Percentiles rank a stretch among this genome's conserved stretches.
Conservation (phyloP, 345 rosid species). For the Gossypium longicalyx region DNA sequence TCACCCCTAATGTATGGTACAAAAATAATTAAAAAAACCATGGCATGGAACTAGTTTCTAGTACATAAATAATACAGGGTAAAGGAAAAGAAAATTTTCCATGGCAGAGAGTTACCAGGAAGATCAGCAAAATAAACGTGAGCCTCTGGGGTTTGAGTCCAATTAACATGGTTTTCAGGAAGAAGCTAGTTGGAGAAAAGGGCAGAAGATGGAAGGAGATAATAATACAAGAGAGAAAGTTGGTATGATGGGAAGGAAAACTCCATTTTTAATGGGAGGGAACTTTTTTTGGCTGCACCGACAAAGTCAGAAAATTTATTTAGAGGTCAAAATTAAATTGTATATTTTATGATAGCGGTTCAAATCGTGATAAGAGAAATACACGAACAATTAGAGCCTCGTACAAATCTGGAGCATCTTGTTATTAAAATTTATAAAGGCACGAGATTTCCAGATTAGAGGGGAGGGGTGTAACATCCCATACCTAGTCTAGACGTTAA, state of each 20-base stretch:
- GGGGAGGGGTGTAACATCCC: no score
- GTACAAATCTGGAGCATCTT: not conserved
- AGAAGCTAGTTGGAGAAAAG: conserved; percentile 21
- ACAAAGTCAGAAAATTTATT: no score
- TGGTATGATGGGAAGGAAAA: conserved; percentile 21
- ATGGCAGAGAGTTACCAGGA: conserved; percentile 38
- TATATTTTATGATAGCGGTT: not conserved
- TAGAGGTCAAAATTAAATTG: no score
- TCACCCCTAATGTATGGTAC: conserved; percentile 41
- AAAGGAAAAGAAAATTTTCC: not conserved
- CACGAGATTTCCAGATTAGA: no score
- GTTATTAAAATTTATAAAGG: not conserved
- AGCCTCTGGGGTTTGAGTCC: conserved; percentile 64
- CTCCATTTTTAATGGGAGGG: conserved; percentile 37
- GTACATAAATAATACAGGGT: not conserved
- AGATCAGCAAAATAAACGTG: conserved; percentile 68
- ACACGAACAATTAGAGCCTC: not conserved
- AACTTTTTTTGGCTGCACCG: not conserved
- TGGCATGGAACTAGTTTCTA: not conserved
- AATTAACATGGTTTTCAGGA: conserved; percentile 53
- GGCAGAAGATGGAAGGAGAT: conserved; percentile 28
- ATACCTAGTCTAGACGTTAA: no score
- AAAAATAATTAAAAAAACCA: not conserved
- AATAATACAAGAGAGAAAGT: conserved; percentile 42
- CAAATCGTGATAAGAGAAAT: not conserved